Base-by-base conservation (phyloP, 495 filamentous ascomycete genomes). In the Pseudevernia furfuracea region DNA sequence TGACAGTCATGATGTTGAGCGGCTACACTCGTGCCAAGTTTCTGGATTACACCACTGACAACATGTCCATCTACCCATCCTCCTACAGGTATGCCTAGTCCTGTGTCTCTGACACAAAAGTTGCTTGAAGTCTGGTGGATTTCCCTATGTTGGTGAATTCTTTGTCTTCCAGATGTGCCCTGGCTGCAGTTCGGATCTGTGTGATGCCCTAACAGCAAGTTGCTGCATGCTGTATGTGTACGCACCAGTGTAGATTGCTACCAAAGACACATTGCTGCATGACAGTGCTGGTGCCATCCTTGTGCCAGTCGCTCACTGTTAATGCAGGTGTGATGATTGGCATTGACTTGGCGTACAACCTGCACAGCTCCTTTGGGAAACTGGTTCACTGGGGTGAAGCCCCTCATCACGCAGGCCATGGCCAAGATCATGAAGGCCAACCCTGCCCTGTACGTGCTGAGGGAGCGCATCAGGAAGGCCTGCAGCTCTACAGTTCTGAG, bases 371-470 rank as follows among this genome's bases (percentile, higher is more conserved):
- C 94, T 3, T 97, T 96, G 72, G 94, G 94, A 44, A 91, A 96
- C 77, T 98, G 96, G 78, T 98, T 98, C 86, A 92, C 95, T 39
- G 94, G 94, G 67, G 74, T 98, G 67, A 98, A 98, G 82, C 87
- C 89, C 23, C 80, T 98, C 65, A 79, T 97, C 34, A 94, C 97
- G 74, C 92, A 97, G 74, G 94, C 95, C 17, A 97, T 98, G 95
- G 89, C 91, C 39, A 98, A 98, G 88, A 85, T 98, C 73, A 97
- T 98, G 94, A 97, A 98, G 76, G 94, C 93, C 30, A 98, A 97
- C 73, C 94, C 94, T 19, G 94, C 94, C 3, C 77, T 98, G 52
- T 98, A 97, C 75, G 94, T 98, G 58, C 75, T 98, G 60, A 86
- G 94, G 60, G 94, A 98, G 74, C 95, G 94, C 83, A 98, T 98